Percentiles rank a stretch among this genome's conserved stretches.
Conservation (phyloP, 2,329 filamentous ascomycete genomes). For the Sporothrix luriei region DNA sequence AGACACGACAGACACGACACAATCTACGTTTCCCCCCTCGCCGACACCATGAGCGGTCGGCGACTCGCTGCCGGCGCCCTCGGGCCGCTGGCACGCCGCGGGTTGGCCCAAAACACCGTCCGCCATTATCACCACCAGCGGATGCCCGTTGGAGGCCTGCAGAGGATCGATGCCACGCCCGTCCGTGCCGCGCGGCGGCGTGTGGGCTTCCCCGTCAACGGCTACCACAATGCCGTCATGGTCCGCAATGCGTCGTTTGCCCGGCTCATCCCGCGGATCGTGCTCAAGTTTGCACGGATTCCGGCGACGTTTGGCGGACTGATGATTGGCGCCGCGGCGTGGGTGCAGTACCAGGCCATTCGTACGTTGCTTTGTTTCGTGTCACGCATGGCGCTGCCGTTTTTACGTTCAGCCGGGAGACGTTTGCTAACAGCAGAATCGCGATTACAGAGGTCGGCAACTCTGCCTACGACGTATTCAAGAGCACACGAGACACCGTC, state of each 20-base stretch:
- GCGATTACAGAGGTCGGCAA: constrained; percentile 66
- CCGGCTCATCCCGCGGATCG: constrained; percentile 76
- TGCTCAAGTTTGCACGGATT: constrained; percentile 84
- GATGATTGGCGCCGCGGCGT: constrained; percentile 82
- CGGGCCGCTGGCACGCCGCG: constrained; percentile 63
- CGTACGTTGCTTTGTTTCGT: constrained; percentile 56
- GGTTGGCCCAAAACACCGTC: constrained; percentile 52
- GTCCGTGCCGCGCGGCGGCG: constrained; percentile 63
- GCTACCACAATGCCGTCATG: constrained; percentile 77
- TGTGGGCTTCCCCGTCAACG: constrained; percentile 77
- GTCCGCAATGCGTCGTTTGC: constrained; percentile 66
- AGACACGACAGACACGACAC: neutral
- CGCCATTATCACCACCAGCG: constrained; percentile 66
- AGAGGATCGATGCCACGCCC: constrained; percentile 63
- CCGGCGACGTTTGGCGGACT: constrained; percentile 91
- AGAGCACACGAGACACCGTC: constrained; percentile 71
- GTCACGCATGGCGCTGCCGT: too few species aligned
- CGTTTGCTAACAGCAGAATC: neutral
- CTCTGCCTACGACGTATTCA: constrained; percentile 75
- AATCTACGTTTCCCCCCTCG: neutral
- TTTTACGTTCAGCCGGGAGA: too few species aligned
- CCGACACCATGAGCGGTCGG: constrained; percentile 65
- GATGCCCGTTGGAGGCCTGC: constrained; percentile 67
- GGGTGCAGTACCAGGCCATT: constrained; percentile 93
- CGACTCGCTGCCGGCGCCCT: constrained; percentile 73